phyloP scores from a whole-genome alignment of 768 basidiomycete species.

The Pleurotus eryngii region DNA sequence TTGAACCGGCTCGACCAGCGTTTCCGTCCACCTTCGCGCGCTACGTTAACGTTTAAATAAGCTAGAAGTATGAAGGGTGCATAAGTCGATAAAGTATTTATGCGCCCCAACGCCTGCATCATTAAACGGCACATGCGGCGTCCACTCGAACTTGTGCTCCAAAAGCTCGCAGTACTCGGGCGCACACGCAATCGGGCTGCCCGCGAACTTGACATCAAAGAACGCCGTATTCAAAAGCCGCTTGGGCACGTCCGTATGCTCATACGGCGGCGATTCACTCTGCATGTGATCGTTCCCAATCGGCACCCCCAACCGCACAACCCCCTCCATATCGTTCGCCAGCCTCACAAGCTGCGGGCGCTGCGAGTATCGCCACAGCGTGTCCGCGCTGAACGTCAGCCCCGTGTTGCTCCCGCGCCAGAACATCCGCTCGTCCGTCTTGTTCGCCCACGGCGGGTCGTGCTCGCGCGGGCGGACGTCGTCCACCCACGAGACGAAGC shows the following conservation, averaged over 20 bases:
- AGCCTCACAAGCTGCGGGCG: slow-evolving; percentile 39
- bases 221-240: slow-evolving; percentile 42
- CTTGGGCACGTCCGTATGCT: slow-evolving; percentile 26
- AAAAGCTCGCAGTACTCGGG: slow-evolving; percentile 39
- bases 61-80: slow-evolving; percentile 9
- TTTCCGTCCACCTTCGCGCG: slow-evolving; percentile 50
- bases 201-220: slow-evolving; percentile 55
- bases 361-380: slow-evolving; percentile 46
- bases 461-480: slow-evolving; percentile 31
- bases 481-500: slow-evolving; percentile 36
- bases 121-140: slow-evolving; percentile 26
- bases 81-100: slow-evolving; percentile 57
- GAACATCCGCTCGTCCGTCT: slow-evolving; percentile 49
- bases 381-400: slow-evolving; percentile 31
- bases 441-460: slow-evolving; percentile 61
- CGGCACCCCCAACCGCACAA: slow-evolving; percentile 30
- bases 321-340: slow-evolving; percentile 30
- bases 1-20: slow-evolving; percentile 64
- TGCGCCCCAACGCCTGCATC: slow-evolving; percentile 42
- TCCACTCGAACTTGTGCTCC: slow-evolving; percentile 44
- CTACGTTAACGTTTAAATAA: not conserved
- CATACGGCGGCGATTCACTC: slow-evolving; percentile 24
- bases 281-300: slow-evolving; percentile 6
- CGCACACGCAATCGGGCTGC: slow-evolving; percentile 38
- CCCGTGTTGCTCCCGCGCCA: slow-evolving; percentile 75